A percentile compares a stretch with the other conserved stretches of the same genome.
phyloP scores from a whole-genome alignment of 2,329 filamentous ascomycete genomes.

The Colletotrichum chrysophilum region DNA sequence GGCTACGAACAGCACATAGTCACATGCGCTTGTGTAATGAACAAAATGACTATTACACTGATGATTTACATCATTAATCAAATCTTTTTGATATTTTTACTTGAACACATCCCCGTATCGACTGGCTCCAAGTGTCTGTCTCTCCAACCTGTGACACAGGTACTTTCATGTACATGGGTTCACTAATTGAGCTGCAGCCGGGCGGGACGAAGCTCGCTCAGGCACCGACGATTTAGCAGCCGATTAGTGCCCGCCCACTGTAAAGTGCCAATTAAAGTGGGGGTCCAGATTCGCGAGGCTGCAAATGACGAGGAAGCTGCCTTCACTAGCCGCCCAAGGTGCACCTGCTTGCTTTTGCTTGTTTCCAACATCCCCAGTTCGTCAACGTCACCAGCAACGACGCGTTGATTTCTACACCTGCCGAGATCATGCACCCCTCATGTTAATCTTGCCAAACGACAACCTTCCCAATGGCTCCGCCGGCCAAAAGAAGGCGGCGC shows the following conservation, averaged over 20 bases:
- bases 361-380: neutral
- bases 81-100: neutral
- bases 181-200: neutral
- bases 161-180: neutral
- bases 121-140: neutral
- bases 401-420: neutral
- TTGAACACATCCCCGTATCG: fast-evolving
- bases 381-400: neutral
- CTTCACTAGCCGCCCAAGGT: neutral
- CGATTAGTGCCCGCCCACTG: neutral
- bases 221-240: neutral
- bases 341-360: neutral
- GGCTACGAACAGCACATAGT: fast-evolving
- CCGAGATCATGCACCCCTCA: slow-evolving; percentile 6
- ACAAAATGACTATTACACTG: fast-evolving
- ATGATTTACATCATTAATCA: neutral
- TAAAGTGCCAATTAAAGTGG: slow-evolving; percentile 2
- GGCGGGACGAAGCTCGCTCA: neutral
- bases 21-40: neutral
- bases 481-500: slow-evolving; percentile 63
- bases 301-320: slow-evolving; percentile 16
- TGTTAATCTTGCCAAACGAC: slow-evolving; percentile 1
- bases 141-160: neutral
- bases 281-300: slow-evolving; percentile 1
- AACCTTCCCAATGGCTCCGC: slow-evolving; percentile 55